phyloP scores from a whole-genome alignment of 73 alveolate species.

The Effrenium voratum region DNA sequence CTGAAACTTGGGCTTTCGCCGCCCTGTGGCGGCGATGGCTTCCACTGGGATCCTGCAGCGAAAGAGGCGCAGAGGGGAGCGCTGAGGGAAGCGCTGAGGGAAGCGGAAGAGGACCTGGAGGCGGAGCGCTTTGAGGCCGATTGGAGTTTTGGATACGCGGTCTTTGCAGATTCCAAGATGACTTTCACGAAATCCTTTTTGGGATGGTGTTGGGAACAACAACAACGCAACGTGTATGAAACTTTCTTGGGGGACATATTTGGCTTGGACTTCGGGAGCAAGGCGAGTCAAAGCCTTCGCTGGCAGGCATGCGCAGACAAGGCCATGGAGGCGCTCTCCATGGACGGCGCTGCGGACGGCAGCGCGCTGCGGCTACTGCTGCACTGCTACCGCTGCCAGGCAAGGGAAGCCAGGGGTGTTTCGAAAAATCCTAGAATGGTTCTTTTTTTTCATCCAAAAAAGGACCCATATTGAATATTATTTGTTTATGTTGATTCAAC shows the following conservation, averaged over 20 bases:
- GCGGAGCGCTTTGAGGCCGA: constrained; percentile 23
- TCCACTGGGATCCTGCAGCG: too few species aligned
- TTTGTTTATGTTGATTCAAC: too few species aligned
- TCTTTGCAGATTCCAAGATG: background rate
- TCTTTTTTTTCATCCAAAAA: too few species aligned
- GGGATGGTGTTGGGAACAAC: background rate
- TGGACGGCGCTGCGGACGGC: background rate
- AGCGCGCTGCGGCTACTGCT: constrained; percentile 34
- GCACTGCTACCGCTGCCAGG: constrained; percentile 51
- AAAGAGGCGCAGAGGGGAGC: too few species aligned
- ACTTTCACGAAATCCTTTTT: background rate
- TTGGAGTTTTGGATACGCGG: background rate
- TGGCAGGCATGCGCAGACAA: constrained; percentile 28
- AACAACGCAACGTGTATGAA: background rate
- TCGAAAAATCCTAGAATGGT: too few species aligned
- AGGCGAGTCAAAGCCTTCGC: background rate
- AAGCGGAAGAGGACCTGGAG: constrained; percentile 49
- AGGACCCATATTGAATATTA: too few species aligned
- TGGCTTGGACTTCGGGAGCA: background rate
- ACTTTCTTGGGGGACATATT: background rate
- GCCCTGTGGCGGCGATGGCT: too few species aligned
- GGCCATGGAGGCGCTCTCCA: background rate
- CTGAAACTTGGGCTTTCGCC: too few species aligned
- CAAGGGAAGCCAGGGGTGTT: background rate
- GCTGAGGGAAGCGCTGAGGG: background rate